Percentiles rank a stretch among this genome's conserved stretches.
phyloP scores from a whole-genome alignment of 352 stramenopile genomes.

The Elongisporangium anandrum region DNA sequence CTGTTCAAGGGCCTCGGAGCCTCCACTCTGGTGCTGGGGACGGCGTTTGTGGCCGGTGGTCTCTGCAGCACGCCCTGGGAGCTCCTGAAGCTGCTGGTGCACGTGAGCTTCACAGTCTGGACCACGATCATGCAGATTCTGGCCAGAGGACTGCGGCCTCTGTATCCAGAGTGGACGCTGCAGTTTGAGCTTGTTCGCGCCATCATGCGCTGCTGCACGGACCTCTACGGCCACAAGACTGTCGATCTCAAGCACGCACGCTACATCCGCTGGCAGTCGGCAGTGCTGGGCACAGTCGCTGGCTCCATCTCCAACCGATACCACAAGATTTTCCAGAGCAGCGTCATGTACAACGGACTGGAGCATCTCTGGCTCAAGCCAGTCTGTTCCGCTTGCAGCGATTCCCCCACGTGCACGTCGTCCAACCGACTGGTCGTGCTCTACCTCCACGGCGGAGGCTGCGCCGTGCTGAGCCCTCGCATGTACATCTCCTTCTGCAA shows the following conservation, averaged over 20 bases:
- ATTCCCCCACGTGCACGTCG: slow-evolving; percentile 1
- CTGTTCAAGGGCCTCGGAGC: not conserved
- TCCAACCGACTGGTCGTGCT: slow-evolving; percentile 21
- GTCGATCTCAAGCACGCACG: slow-evolving; percentile 8
- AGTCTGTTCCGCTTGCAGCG: not conserved
- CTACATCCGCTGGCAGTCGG: slow-evolving; percentile 17
- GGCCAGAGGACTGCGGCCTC: not conserved
- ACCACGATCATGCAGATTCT: not conserved
- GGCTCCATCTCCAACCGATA: slow-evolving; percentile 16
- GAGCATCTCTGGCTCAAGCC: slow-evolving; percentile 39
- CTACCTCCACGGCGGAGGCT: slow-evolving; percentile 44
- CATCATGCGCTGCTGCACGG: slow-evolving; percentile 12
- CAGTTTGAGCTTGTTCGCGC: slow-evolving; percentile 24
- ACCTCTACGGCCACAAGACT: slow-evolving; percentile 13
- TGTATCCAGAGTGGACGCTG: slow-evolving; percentile 27
- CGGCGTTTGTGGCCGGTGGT: not conserved
- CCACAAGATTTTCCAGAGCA: slow-evolving; percentile 14
- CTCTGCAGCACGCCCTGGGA: slow-evolving; percentile 26
- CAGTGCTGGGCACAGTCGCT: slow-evolving; percentile 15
- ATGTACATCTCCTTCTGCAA: slow-evolving; percentile 42
- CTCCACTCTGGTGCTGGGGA: not conserved
- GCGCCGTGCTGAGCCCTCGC: slow-evolving; percentile 29
- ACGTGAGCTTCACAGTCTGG: not conserved
- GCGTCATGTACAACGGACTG: slow-evolving; percentile 28
- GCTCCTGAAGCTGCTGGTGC: slow-evolving; percentile 12